These are phyloP conservation scores for Phoenix dactylifera DNA, from an alignment of 176 grass and related monocot genomes.

Conservation along the genomic window DNA sequence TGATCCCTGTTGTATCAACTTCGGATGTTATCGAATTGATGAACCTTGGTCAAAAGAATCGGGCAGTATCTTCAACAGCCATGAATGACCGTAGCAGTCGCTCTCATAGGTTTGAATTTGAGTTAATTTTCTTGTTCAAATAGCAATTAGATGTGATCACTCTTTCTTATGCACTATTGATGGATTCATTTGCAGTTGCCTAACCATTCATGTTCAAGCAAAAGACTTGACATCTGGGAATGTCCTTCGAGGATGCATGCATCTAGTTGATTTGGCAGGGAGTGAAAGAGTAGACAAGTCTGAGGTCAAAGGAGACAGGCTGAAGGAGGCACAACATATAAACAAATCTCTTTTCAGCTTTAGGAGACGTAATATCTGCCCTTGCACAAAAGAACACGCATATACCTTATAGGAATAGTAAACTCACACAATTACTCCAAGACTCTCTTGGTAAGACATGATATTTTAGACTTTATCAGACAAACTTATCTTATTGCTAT, in stretches of 20 bases:
- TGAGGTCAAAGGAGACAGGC: conserved; percentile 64
- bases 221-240: conserved; percentile 43
- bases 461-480: background rate
- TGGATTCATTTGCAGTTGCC: conserved; percentile 43
- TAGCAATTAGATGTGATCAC: background rate
- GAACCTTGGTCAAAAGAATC: conserved; percentile 79
- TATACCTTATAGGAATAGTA: conserved; percentile 88
- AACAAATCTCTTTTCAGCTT: conserved; percentile 87
- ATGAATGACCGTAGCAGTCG: conserved; percentile 98
- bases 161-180: conserved; percentile 1
- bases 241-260: conserved; percentile 64
- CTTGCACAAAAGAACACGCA: conserved; percentile 80
- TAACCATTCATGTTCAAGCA: conserved; percentile 91
- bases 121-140: background rate
- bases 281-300: conserved; percentile 92
- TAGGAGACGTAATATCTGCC: conserved; percentile 84
- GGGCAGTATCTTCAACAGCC: conserved; percentile 70
- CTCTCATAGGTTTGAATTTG: conserved; percentile 63
- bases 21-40: conserved; percentile 75
- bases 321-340: conserved; percentile 90
- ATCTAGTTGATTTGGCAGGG: conserved; percentile 85
- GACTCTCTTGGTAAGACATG: conserved; percentile 68
- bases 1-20: conserved; percentile 57
- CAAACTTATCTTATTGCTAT: too few species aligned
- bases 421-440: conserved; percentile 89